Conservation (phyloP, 306 rosid species). For the Inga oerstediana region DNA sequence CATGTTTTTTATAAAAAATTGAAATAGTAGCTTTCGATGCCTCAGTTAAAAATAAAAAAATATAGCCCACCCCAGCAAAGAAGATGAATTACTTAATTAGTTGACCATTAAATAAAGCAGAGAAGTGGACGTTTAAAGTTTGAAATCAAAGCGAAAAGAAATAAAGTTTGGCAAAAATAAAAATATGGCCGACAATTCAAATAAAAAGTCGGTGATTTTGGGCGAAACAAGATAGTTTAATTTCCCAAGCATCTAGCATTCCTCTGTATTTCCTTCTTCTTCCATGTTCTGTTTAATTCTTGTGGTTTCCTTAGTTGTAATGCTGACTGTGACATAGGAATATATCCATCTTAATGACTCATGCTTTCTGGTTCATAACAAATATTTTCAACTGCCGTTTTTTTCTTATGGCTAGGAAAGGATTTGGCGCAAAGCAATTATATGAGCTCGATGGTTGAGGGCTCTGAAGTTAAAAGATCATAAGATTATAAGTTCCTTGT, state of each 20-base stretch:
- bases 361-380: no score
- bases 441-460: background rate
- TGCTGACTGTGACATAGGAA: no score
- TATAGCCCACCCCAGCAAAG: background rate
- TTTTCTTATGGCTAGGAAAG: background rate
- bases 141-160: background rate
- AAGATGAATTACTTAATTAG: background rate
- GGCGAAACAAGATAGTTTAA: background rate
- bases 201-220: background rate
- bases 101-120: background rate
- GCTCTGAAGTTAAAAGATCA: background rate
- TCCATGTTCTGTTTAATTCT: background rate
- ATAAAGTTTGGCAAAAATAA: background rate
- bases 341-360: no score
- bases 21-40: background rate
- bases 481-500: background rate
- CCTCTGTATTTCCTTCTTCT: background rate
- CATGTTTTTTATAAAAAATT: background rate
- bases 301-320: no score
- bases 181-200: slow-evolving; percentile 6
- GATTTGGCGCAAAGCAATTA: background rate
- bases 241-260: background rate
- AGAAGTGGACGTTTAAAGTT: background rate
- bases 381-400: background rate
- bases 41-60: background rate